Base-by-base conservation (phyloP, 2,329 filamentous ascomycete genomes). In the Stenocarpella maydis region DNA sequence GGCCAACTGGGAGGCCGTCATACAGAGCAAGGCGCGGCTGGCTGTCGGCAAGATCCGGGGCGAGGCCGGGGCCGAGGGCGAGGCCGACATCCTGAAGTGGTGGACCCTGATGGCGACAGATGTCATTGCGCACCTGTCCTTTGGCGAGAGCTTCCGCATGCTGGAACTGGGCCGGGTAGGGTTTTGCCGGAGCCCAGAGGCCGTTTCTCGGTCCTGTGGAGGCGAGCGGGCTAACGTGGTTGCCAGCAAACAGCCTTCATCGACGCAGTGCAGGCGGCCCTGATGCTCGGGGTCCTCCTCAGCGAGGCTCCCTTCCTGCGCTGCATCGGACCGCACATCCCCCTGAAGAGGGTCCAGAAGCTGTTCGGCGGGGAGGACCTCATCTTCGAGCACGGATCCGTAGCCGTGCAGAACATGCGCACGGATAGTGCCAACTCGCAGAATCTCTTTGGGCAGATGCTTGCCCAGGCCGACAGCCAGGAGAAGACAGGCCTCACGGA, bases 21-120 rank as follows among this genome's bases (percentile, higher is more conserved):
- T 71, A 10, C 43, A 49, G 24, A 47, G 41, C 17, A 71, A 71
- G 50, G 69, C 37, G 7, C 37, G 49, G 10, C 14, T 69, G 28
- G 67, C 69, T 1, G 67, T 71, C 8, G 21, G 17, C 21, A 71
- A 28, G 66, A 71, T 71, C 37, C 63, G 60, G 1, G 53, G 41
- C 4, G 69, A 71, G 47, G 49, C 49, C 26, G 53, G 53, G n/a
- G 19, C 43, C 17, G 73, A 74, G 0, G 79, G 78, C 0, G 73
- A 69, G 0, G 76, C 73, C 0, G 81, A 85, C 70, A 72, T 83
- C 1, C 75, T 81, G 67, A 82, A 82, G 61, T 84, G 82, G 82
- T 83, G 80, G 78, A 74, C 77, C 2, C 82, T 83, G 64, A 79
- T 84, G 78, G 74, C 82, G 5, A 82, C 82, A 0, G 83, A 85